phyloP scores from a whole-genome alignment of 306 rosid genomes.

The Delonix regia region DNA sequence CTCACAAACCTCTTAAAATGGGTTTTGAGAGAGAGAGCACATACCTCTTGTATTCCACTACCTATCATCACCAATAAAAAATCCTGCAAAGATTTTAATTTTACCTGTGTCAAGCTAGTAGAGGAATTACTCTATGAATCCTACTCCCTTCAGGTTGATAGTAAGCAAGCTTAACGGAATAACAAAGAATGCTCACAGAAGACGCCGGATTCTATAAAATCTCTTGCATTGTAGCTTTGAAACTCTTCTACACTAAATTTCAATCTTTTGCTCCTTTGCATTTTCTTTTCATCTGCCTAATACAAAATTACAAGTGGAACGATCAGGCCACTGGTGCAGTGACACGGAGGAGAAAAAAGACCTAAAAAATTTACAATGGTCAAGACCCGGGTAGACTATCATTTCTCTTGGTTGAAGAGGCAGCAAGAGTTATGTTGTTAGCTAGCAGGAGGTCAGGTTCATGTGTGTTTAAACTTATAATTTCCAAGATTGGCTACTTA shows the following conservation, averaged over 20 bases:
- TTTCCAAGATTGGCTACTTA: slow-evolving; percentile 45
- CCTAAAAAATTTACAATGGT: slow-evolving; percentile 51
- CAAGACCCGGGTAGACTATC: slow-evolving; percentile 38
- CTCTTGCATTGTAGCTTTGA: slow-evolving; percentile 29
- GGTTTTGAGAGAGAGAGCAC: no score
- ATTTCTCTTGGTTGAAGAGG: slow-evolving; percentile 36
- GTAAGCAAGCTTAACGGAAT: not conserved
- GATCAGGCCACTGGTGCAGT: slow-evolving; percentile 38
- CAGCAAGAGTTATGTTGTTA: slow-evolving; percentile 27
- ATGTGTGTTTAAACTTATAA: slow-evolving; percentile 33
- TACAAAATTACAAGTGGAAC: slow-evolving; percentile 57
- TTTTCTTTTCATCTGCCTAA: slow-evolving; percentile 45
- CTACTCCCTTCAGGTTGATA: not conserved
- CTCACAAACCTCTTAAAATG: no score
- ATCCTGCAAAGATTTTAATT: no score
- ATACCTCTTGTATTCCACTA: no score
- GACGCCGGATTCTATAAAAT: not conserved
- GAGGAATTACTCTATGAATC: not conserved
- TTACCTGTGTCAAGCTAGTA: not conserved
- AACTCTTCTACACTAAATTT: slow-evolving; percentile 45
- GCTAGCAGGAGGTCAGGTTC: slow-evolving; percentile 49
- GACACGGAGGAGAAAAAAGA: not conserved
- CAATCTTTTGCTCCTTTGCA: slow-evolving; percentile 43
- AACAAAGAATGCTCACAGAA: not conserved
- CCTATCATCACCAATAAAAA: no score